Evolutionary conservation across 2,329 filamentous ascomycete species (phyloP).

Genomic region (Emericellopsis atlantica): DNA sequence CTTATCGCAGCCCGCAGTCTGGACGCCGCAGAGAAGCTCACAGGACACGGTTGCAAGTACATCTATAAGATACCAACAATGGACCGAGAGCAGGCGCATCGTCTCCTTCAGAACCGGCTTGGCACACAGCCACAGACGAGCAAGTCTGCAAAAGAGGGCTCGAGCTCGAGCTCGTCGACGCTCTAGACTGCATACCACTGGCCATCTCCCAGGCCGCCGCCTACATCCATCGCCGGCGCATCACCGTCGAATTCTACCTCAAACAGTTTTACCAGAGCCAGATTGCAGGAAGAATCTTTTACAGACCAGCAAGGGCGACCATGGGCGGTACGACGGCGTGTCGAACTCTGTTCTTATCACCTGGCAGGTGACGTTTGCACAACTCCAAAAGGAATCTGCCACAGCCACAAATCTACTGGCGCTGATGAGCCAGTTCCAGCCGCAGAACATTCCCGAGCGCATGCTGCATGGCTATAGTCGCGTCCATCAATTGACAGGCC

Average conservation of each 20-base stretch:
- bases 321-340: slow-evolving; percentile 3
- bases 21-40: neutral
- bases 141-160: neutral
- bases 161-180: neutral
- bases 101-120: neutral
- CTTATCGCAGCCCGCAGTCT: neutral
- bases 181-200: neutral
- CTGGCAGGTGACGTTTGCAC: slow-evolving; percentile 15
- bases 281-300: slow-evolving; percentile 8
- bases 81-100: neutral
- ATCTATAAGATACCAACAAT: neutral
- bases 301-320: slow-evolving; percentile 3
- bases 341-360: slow-evolving; percentile 14
- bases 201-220: neutral
- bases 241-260: neutral
- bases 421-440: slow-evolving; percentile 32
- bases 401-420: slow-evolving; percentile 27
- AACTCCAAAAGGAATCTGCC: slow-evolving; percentile 17
- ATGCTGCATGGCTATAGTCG: neutral
- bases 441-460: slow-evolving; percentile 23
- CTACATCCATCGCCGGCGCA: neutral
- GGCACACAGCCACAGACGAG: neutral
- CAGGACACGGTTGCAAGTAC: neutral
- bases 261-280: neutral
- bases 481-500: neutral